phyloP scores from a whole-genome alignment of 2,329 filamentous ascomycete genomes.

The Hymenoscyphus albidus region DNA sequence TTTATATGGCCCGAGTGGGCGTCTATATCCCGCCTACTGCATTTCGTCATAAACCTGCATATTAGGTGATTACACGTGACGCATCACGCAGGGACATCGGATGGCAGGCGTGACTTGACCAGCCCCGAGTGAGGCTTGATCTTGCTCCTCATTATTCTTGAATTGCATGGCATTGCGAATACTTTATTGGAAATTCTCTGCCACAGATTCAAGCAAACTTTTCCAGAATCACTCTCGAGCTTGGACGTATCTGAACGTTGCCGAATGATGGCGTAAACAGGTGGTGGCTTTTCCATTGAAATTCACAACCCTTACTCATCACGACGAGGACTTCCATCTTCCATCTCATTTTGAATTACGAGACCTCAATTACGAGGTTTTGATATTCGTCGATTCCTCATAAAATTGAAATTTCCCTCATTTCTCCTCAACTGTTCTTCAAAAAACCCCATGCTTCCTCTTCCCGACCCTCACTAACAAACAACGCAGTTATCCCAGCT shows the following conservation, averaged over 20 bases:
- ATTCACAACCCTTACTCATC: background rate
- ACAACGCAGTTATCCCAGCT: background rate
- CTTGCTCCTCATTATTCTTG: background rate
- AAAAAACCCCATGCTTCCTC: background rate
- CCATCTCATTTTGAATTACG: background rate
- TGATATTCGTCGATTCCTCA: background rate
- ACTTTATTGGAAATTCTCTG: background rate
- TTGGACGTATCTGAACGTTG: background rate
- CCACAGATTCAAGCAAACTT: background rate
- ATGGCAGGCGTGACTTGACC: background rate
- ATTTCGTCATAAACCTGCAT: conserved; percentile 8
- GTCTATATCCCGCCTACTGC: conserved; percentile 3
- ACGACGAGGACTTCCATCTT: background rate
- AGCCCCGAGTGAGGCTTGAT: background rate
- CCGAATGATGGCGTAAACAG: conserved; percentile 2
- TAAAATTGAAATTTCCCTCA: background rate
- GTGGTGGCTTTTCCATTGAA: conserved; percentile 1
- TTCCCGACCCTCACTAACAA: background rate
- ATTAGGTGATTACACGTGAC: conserved; percentile 13
- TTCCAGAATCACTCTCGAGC: background rate
- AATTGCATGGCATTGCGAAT: background rate
- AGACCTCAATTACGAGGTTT: conserved; percentile 2
- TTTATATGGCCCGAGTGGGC: conserved; percentile 6
- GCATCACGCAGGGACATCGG: background rate
- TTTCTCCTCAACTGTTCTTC: background rate